These are phyloP conservation scores for Septoria petroselini DNA, from an alignment of 2,329 filamentous ascomycete species.

Conservation along the genomic window DNA sequence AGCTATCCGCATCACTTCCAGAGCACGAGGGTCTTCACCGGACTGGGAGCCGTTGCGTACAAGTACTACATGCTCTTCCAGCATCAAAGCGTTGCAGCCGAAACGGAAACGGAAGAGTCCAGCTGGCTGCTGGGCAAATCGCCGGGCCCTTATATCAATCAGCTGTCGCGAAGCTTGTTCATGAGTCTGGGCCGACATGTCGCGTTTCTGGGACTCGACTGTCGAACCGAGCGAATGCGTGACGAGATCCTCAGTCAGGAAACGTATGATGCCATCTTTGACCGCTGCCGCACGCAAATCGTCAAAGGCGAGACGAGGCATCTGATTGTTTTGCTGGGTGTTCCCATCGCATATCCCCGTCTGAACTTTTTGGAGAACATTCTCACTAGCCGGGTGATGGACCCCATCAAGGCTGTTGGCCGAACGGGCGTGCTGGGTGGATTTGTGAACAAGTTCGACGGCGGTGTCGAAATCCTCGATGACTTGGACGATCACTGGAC, in stretches of 20 bases:
- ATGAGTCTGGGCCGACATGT: slow-evolving; percentile 76
- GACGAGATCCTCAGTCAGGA: slow-evolving; percentile 76
- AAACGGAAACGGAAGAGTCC: slow-evolving; percentile 79
- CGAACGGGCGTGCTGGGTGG: slow-evolving; percentile 75
- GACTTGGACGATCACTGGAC: slow-evolving; percentile 98
- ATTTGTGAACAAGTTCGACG: slow-evolving; percentile 85
- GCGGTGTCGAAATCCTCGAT: slow-evolving; percentile 85
- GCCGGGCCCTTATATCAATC: slow-evolving; percentile 85
- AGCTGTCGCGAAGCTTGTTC: slow-evolving; percentile 81
- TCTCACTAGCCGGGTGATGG: slow-evolving; percentile 79
- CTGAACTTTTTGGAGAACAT: slow-evolving; percentile 62
- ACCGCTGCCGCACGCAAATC: slow-evolving; percentile 78
- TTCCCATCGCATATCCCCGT: slow-evolving; percentile 53
- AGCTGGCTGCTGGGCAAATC: slow-evolving; percentile 82
- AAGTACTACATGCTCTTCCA: slow-evolving; percentile 99
- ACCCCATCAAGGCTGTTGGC: slow-evolving; percentile 83
- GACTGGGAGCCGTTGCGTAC: slow-evolving; percentile 85
- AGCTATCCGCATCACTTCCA: slow-evolving; percentile 92
- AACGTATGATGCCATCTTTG: slow-evolving; percentile 83
- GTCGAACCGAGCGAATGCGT: slow-evolving; percentile 82
- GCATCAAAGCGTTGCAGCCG: slow-evolving; percentile 80
- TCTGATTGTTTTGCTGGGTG: slow-evolving; percentile 78
- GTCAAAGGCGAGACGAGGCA: slow-evolving; percentile 82
- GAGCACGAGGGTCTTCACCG: slow-evolving; percentile 81
- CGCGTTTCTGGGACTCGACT: slow-evolving; percentile 82